These are phyloP conservation scores for Trichomonas vaginalis DNA, from an alignment of 208 protist species.

Conservation along the genomic window DNA sequence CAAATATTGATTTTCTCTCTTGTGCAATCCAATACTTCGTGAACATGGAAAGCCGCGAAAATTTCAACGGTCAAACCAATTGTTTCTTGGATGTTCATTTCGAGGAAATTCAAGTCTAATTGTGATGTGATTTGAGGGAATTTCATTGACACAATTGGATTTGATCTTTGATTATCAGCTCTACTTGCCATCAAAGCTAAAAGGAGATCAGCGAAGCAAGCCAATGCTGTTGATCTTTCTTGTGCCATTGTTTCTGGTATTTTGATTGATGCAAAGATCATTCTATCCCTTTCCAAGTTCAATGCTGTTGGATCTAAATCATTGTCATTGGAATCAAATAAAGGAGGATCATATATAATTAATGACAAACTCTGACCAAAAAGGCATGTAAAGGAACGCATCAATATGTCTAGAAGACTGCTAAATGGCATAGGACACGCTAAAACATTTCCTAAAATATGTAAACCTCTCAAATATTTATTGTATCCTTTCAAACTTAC, in stretches of 20 bases:
- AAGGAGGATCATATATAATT: neutral
- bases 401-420: neutral
- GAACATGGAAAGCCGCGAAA: neutral
- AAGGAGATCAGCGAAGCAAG: neutral
- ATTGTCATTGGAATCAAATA: neutral
- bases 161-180: neutral
- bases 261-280: conserved; percentile 17
- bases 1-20: neutral
- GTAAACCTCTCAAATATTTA: neutral
- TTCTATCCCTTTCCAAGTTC: conserved; percentile 4
- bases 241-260: neutral
- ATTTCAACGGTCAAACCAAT: neutral
- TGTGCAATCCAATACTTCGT: neutral
- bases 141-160: neutral
- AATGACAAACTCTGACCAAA: neutral
- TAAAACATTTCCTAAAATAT: neutral
- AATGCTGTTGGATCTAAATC: neutral
- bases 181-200: neutral
- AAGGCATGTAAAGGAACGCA: neutral
- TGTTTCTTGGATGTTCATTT: neutral
- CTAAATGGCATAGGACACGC: neutral
- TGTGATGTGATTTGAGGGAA: neutral
- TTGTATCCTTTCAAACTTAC: neutral
- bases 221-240: neutral
- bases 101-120: neutral